Evolutionary conservation across 352 stramenopile species (phyloP).

Genomic region (Pythium plurisporium): DNA sequence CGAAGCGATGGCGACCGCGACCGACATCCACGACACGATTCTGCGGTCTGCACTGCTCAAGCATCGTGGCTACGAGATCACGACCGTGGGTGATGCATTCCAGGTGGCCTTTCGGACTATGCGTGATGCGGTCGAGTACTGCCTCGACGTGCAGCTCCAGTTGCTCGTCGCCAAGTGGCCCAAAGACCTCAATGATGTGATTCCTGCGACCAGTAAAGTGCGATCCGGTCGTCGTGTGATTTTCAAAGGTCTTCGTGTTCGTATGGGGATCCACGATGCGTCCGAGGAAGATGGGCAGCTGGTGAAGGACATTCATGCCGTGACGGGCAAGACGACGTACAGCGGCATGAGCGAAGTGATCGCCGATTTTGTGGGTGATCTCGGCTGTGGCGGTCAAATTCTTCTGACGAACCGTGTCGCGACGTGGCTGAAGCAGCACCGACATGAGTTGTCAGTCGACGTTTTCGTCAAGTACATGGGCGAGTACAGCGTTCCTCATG

Average conservation of each 20-base stretch:
- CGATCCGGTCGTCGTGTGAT: constrained; percentile 32
- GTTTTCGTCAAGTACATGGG: constrained; percentile 28
- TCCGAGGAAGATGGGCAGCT: constrained; percentile 1
- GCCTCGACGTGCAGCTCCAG: constrained; percentile 15
- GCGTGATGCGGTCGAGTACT: constrained; percentile 43
- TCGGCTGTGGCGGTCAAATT: constrained; percentile 29
- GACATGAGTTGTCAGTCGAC: constrained; percentile 15
- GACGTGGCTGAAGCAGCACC: constrained; percentile 23
- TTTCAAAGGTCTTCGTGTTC: constrained; percentile 62
- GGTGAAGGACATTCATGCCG: constrained; percentile 5
- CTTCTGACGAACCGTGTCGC: constrained; percentile 25
- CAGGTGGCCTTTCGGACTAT: constrained; percentile 68
- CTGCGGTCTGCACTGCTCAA: constrained; percentile 26
- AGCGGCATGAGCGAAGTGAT: constrained; percentile 22
- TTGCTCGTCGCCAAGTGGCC: constrained; percentile 49
- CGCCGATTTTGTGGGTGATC: constrained; percentile 22
- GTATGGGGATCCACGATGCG: constrained; percentile 73
- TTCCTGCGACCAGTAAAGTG: constrained; percentile 47
- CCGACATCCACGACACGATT: constrained; percentile 29
- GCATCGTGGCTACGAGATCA: constrained; percentile 72
- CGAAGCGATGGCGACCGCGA: constrained; percentile 27
- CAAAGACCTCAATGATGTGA: constrained; percentile 37
- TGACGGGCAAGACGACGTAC: constrained; percentile 27
- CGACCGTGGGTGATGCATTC: constrained; percentile 64
- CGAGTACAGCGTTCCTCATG: constrained; percentile 33